Percentiles rank a stretch among this genome's conserved stretches.
phyloP scores from a whole-genome alignment of 805 yeast species.

The Blastobotrys peoriensis region DNA sequence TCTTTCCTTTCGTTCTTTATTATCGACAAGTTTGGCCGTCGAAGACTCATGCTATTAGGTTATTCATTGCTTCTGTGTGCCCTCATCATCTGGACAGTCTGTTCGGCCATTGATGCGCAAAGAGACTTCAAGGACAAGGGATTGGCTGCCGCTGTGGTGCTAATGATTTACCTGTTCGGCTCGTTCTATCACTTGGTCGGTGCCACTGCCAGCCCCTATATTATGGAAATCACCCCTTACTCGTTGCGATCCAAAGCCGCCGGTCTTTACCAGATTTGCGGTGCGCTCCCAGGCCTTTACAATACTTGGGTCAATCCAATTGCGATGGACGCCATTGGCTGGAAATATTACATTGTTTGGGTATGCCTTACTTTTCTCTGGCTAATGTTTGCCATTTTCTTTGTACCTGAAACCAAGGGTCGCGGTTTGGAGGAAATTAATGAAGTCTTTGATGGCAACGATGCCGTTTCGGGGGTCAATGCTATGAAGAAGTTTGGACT shows the following conservation, averaged over 20 bases:
- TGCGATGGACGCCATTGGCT: constrained; percentile 37
- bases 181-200: background rate
- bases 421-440: constrained; percentile 40
- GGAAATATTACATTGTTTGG: constrained; percentile 40
- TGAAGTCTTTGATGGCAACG: constrained; percentile 34
- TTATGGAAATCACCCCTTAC: constrained; percentile 22
- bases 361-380: no score
- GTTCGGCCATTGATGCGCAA: constrained; percentile 20
- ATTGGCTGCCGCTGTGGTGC: constrained; percentile 11
- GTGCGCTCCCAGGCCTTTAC: constrained; percentile 13
- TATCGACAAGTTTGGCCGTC: background rate
- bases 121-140: constrained; percentile 17
- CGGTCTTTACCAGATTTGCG: constrained; percentile 23
- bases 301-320: constrained; percentile 33
- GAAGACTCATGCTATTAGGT: constrained; percentile 8
- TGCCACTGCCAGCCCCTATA: no score
- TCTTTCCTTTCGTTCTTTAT: background rate
- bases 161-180: constrained; percentile 6
- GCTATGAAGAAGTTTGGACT: background rate
- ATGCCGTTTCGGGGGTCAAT: background rate
- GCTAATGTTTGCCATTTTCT: constrained; percentile 27
- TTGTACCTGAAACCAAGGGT: constrained; percentile 39
- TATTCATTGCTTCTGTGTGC: constrained; percentile 19
- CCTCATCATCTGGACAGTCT: constrained; percentile 14
- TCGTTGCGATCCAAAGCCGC: constrained; percentile 38